Evolutionary conservation across 1,284 basidiomycete genomes (phyloP).

Genomic region (Veloboletus limbatus): DNA sequence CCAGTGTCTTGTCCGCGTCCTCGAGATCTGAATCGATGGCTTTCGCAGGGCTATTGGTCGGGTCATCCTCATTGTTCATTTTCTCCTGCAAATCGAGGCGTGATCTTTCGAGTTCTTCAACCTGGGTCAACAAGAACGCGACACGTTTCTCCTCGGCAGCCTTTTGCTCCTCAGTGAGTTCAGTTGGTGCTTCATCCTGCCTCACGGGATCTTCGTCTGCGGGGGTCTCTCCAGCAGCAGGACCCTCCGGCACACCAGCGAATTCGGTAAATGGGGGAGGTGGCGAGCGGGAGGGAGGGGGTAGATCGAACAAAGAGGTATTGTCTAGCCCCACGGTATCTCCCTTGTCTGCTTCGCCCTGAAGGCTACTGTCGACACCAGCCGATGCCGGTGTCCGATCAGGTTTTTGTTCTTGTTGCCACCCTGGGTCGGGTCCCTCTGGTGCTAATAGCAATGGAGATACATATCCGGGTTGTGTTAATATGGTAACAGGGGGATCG

Average conservation of each 20-base stretch:
- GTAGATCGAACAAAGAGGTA: conserved; percentile 9
- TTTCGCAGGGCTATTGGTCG: neutral
- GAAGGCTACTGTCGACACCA: conserved; percentile 13
- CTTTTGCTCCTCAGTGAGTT: conserved; percentile 26
- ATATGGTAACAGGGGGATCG: conserved; percentile 20
- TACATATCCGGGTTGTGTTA: conserved; percentile 12
- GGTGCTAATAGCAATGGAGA: conserved; percentile 9
- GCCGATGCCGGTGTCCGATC: conserved; percentile 9
- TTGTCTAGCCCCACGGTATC: neutral
- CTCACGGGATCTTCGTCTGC: conserved; percentile 11
- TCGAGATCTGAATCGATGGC: conserved; percentile 19
- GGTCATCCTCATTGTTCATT: conserved; percentile 8
- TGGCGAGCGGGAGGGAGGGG: conserved; percentile 16
- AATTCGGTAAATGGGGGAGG: conserved; percentile 31
- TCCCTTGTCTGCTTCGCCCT: neutral
- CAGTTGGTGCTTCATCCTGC: conserved; percentile 22
- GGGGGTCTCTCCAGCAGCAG: conserved; percentile 9
- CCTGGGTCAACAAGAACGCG: conserved; percentile 21
- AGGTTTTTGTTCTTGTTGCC: conserved; percentile 4
- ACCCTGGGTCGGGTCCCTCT: neutral
- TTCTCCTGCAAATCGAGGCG: neutral
- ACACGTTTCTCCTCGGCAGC: conserved; percentile 25
- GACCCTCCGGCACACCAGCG: conserved; percentile 4
- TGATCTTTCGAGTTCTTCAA: conserved; percentile 14
- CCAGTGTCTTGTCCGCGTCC: conserved; percentile 16